phyloP scores from a whole-genome alignment of 2,329 filamentous ascomycete species.

The Aspergillus persii region DNA sequence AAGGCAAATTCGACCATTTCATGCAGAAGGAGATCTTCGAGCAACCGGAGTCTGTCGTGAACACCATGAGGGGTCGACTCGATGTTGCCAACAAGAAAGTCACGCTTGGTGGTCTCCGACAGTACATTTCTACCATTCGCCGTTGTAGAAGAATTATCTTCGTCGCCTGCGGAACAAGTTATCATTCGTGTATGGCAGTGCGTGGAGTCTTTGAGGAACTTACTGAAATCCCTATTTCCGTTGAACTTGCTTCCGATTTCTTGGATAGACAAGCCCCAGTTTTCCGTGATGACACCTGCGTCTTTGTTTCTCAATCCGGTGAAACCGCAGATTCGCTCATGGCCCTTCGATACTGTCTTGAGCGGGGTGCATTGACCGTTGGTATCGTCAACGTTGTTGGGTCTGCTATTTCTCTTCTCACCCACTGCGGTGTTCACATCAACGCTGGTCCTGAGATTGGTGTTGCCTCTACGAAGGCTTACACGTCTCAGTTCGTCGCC shows the following conservation, averaged over 20 bases:
- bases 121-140: slow-evolving; percentile 95
- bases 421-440: slow-evolving; percentile 99
- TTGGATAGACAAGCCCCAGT: slow-evolving; percentile 93
- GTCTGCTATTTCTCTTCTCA: slow-evolving; percentile 96
- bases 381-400: slow-evolving; percentile 98
- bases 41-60: slow-evolving; percentile 98
- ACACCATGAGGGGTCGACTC: slow-evolving; percentile 98
- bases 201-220: slow-evolving; percentile 97
- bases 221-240: slow-evolving; percentile 94
- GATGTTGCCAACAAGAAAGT: slow-evolving; percentile 92
- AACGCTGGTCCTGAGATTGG: slow-evolving; percentile 98
- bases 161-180: slow-evolving; percentile 97
- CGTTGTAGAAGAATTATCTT: slow-evolving; percentile 97
- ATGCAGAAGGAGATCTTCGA: slow-evolving; percentile 99
- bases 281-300: slow-evolving; percentile 98
- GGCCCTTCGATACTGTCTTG: slow-evolving; percentile 95
- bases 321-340: slow-evolving; percentile 97
- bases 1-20: slow-evolving; percentile 99
- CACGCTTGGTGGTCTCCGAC: slow-evolving; percentile 90
- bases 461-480: slow-evolving; percentile 98
- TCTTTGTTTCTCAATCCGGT: slow-evolving; percentile 98
- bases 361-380: slow-evolving; percentile 94
- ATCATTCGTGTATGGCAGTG: slow-evolving; percentile 99
- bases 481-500: slow-evolving; percentile 98
- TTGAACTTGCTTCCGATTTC: slow-evolving; percentile 97